Evolutionary conservation across 768 basidiomycete genomes (phyloP), one percentile per base, ranked within the genome.

Genomic region (Rhizopogon rudus): DNA sequence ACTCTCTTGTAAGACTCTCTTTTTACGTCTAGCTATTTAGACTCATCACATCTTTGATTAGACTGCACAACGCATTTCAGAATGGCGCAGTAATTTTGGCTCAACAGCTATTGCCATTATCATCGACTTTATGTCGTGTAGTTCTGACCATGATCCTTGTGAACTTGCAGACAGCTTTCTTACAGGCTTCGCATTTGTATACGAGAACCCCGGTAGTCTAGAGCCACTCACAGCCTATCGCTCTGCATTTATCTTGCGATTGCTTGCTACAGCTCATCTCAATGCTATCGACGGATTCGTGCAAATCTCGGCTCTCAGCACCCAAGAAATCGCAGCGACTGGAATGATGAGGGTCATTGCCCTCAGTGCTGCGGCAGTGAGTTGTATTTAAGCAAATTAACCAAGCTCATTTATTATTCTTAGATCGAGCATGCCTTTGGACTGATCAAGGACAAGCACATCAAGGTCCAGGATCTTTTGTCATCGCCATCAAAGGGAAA

Each of bases 81-180:
- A 56, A 43, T 56, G 55, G 55, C 50, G 5, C 31, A 56, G 55
- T n/a, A 52, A 52, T 29, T 52, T 56, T 10, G 6, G 55, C 31
- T 56, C 55, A 2, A 56, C 42, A 3, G 40, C 49, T 25, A 37
- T 55, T 3, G 37, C 29, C 1, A 37, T 55, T 10, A 20, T 55
- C n/a, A 2, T 49, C 8, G 39, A 48, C 28, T 55, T 55, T 10
- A 28, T 48, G 25, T 14, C 33, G 41, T n/a, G 6, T 1, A 16
- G 14, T 16, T 8, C 31, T 31, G n/a, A n/a, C 5, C 3, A 37
- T 17, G 48, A 50, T 50, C 5, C 33, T 10, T 31, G 31, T 14
- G 17, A 50, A 1, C n/a, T 50, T 50, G 48, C 33, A 10, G n/a
- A 6, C 1, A n/a, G 12, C 9, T 12, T 41, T n/a, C 28, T 20